Evolutionary conservation across 164 flowering plant genomes (phyloP), one percentile per base, ranked within the genome.

Genomic region (Dillenia turbinata): DNA sequence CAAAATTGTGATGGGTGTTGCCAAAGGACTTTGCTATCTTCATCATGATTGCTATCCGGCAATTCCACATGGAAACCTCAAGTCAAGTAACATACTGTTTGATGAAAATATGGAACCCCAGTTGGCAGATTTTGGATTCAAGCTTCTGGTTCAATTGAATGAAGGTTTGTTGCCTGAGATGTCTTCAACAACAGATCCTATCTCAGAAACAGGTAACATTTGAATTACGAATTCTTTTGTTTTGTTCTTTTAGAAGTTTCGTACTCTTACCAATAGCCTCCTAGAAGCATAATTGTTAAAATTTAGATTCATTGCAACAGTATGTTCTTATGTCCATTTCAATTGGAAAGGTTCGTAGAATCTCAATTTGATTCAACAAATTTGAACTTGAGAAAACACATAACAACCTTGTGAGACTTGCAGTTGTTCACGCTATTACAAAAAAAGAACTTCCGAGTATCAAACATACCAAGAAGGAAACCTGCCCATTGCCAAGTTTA

Each of bases 31-130:
- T 12, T 73, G 82, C 64, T 82, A 82, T 75, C 96, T 93, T 67
- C 98, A 93, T 74, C 92, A 90, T 77, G 86, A 89, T 16, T 93
- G 94, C 50, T 70, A 61, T 70, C 97, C 98, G 11, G 83, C 94
- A 15, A 82, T 93, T 68, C 84, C 98, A 12, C 98, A 93, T 71
- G 98, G 98, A 60, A 89, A 90, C 77, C 52, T 93, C 69, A 87
- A 75, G 75, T 63, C 84, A n/a, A 77, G 75, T 49, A 88, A 89
- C 62, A 59, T 93, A n/a, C 57, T 82, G 57, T 85, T 90, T 33
- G 92, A 86, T 64, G 96, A 87, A 63, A 82, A 81, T 53, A 84
- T 87, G 92, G 98, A 93, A 74, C 92, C 94, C 43, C 89, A 69
- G 52, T 67, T 93, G 63, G 76, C 84, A 15, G 96, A 89, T 44